Conservation (phyloP, 2,329 filamentous ascomycete species). For the Cercospora citrullina region DNA sequence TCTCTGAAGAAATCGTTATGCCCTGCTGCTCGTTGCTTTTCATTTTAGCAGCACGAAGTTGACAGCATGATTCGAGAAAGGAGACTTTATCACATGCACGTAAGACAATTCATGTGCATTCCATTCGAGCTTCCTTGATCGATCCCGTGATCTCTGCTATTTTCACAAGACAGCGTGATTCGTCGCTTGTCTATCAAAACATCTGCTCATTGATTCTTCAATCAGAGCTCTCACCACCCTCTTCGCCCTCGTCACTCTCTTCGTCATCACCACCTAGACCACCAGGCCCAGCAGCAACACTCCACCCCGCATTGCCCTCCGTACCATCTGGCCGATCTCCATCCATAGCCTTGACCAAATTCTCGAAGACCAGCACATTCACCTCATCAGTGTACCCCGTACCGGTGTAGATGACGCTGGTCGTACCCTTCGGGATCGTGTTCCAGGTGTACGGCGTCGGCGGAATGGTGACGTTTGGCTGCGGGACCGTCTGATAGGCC, state of each 20-base stretch:
- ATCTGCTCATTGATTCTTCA: background rate
- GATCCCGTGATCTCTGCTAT: background rate
- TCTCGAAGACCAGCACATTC: background rate
- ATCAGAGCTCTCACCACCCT: background rate
- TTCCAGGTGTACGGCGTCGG: background rate
- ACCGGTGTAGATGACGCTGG: background rate
- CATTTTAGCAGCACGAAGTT: background rate
- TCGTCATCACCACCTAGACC: background rate
- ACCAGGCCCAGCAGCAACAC: background rate
- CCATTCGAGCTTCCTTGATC: background rate
- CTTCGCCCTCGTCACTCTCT: background rate
- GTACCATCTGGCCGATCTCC: constrained; percentile 1
- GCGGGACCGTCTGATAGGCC: background rate
- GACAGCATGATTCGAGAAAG: no score
- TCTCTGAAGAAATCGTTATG: background rate
- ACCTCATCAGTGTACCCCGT: background rate
- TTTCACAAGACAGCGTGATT: background rate
- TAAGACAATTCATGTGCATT: background rate
- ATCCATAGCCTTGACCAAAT: background rate
- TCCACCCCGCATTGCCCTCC: background rate
- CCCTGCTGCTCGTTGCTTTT: background rate
- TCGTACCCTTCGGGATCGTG: background rate
- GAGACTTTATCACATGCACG: background rate
- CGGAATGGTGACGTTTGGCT: background rate
- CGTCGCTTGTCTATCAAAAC: background rate